Conservation (phyloP, 1,284 basidiomycete species). For the Apiotrichum brassicae region DNA sequence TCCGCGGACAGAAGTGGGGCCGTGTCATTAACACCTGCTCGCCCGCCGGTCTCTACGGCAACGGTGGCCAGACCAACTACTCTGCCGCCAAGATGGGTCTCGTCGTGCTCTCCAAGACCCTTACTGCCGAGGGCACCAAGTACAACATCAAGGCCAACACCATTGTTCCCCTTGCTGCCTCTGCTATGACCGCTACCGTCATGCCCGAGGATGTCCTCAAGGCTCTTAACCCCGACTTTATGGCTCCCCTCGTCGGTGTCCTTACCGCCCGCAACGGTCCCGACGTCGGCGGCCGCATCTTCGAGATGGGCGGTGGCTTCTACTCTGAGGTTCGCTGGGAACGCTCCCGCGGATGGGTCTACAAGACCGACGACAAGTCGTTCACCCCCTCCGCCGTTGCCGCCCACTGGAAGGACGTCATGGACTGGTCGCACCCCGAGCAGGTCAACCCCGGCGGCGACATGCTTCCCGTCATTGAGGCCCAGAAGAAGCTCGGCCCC, state of each 20-base stretch:
- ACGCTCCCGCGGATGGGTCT: slow-evolving; percentile 73
- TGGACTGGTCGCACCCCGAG: slow-evolving; percentile 75
- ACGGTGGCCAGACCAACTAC: slow-evolving; percentile 92
- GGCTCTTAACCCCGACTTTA: slow-evolving; percentile 85
- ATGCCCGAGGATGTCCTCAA: slow-evolving; percentile 97
- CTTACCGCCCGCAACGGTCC: slow-evolving; percentile 53
- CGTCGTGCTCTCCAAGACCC: slow-evolving; percentile 82
- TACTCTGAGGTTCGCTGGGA: slow-evolving; percentile 92
- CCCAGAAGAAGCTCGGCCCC: slow-evolving; percentile 11
- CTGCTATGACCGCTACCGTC: slow-evolving; percentile 86
- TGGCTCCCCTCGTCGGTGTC: slow-evolving; percentile 82
- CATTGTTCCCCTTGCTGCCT: slow-evolving; percentile 89
- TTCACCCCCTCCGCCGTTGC: slow-evolving; percentile 95
- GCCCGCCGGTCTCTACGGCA: slow-evolving; percentile 57
- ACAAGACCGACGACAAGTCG: slow-evolving; percentile 73
- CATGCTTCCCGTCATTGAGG: slow-evolving; percentile 41
- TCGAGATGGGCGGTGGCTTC: slow-evolving; percentile 92
- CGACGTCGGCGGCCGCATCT: slow-evolving; percentile 78
- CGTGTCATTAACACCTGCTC: slow-evolving; percentile 89
- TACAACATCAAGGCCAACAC: slow-evolving; percentile 84
- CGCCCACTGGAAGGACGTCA: slow-evolving; percentile 71
- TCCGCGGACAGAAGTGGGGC: slow-evolving; percentile 91
- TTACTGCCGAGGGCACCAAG: slow-evolving; percentile 84
- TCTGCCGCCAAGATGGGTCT: slow-evolving; percentile 64
- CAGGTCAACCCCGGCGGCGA: slow-evolving; percentile 65